phyloP scores from a whole-genome alignment of 768 basidiomycete genomes.

The Mycena amicta region DNA sequence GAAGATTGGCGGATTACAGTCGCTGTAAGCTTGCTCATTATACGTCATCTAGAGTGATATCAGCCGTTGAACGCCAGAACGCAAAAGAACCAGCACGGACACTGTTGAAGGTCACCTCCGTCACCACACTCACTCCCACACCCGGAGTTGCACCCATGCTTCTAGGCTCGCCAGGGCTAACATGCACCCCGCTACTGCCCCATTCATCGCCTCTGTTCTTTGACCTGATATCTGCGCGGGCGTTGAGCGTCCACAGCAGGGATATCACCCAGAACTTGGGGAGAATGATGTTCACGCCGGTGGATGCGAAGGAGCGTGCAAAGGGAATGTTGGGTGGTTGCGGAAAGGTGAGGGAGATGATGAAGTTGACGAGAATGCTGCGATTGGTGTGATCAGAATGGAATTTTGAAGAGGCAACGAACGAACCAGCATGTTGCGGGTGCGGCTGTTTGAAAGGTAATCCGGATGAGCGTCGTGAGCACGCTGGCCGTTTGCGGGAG shows the following conservation, averaged over 20 bases:
- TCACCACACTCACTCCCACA: no score
- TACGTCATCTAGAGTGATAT: no score
- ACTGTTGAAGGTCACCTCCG: no score
- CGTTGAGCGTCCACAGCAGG: background rate
- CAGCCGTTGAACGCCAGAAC: no score
- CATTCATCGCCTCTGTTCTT: no score
- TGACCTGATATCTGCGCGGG: background rate
- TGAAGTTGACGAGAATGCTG: background rate
- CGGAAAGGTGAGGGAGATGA: background rate
- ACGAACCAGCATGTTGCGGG: background rate
- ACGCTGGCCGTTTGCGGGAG: background rate
- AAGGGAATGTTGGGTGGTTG: background rate
- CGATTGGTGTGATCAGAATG: background rate
- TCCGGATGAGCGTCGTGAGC: background rate
- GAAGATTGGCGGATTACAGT: no score
- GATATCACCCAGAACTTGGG: background rate
- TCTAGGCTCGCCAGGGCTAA: no score
- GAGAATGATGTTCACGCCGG: background rate
- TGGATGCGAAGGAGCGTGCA: background rate
- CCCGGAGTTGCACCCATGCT: no score
- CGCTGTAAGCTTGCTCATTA: no score
- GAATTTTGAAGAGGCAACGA: background rate
- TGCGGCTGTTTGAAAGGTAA: background rate
- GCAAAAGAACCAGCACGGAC: no score
- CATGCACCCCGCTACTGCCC: no score